Base-by-base conservation (phyloP, 2,329 filamentous ascomycete genomes). In the Plenodomus biglobosus region DNA sequence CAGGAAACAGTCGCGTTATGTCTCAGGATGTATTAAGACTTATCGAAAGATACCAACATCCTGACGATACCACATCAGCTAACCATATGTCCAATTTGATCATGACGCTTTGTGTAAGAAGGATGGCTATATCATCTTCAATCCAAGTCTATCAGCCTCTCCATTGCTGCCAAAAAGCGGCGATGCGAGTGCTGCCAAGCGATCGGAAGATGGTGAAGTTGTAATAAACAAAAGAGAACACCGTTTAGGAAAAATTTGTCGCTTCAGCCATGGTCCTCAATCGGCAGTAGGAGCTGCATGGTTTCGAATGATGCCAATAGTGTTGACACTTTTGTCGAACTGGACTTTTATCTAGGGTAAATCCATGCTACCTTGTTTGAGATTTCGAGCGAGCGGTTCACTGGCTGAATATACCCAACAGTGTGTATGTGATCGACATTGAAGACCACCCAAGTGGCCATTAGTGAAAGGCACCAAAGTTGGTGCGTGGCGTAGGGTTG, bases 191-290 rank as follows among this genome's bases (percentile, higher is more conserved):
- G 40, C 47, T 56, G 41, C 53, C 56, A 58, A 57, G 43, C 46
- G 49, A 43, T 50, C 42, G 54, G 11, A 53, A 19, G 42, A 43
- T 50, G 55, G 44, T 58, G 41, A 59, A 63, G 50, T 54, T 52
- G 49, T 52, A 48, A 55, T 68, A 70, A 65, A 66, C 68, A 71
- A 69, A 58, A 66, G 54, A 62, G 49, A 36, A 62, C 47, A 62
- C 22, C 63, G 43, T 59, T 49, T 34, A 38, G 38, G 45, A 40
- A 64, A 65, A 39, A 50, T 55, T 44, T 56, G 56, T 58, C 51
- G 54, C 55, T 56, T 52, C 63, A 66, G 48, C 40, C 50, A 67
- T 68, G 44, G 40, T 56, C 40, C 48, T 56, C 61, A 64, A 58
- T 46, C 47, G 37, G 55, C 52, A 55, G 45, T 58, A 58, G 55